These are phyloP conservation scores for Clonostachys byssicola DNA, from an alignment of 2,329 filamentous ascomycete species.

Conservation along the genomic window DNA sequence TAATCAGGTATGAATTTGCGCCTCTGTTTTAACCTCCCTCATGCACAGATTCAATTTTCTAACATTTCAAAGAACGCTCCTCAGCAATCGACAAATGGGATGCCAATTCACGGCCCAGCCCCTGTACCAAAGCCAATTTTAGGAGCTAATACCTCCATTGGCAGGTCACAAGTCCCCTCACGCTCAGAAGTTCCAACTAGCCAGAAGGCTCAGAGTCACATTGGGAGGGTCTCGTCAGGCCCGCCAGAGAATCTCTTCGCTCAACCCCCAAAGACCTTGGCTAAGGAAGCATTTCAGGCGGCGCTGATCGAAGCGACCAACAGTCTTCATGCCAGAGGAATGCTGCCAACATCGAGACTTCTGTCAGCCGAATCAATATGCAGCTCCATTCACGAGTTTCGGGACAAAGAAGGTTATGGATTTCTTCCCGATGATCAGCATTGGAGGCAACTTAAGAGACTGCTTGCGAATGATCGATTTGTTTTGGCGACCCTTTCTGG, in stretches of 20 bases:
- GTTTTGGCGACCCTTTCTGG: constrained; percentile 19
- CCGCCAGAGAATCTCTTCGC: not conserved
- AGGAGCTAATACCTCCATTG: constrained; percentile 30
- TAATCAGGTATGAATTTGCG: too few species aligned
- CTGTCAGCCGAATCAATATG: too few species aligned
- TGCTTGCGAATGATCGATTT: constrained; percentile 20
- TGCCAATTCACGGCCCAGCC: too few species aligned
- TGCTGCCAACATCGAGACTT: too few species aligned
- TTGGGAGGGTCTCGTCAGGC: not conserved
- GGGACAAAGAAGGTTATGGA: constrained; percentile 7
- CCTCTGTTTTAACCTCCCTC: too few species aligned
- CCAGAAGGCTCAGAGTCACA: not conserved
- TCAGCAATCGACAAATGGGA: too few species aligned
- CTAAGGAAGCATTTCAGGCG: not conserved
- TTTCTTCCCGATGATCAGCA: constrained; percentile 24
- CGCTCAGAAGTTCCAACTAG: not conserved
- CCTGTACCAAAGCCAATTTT: constrained; percentile 22
- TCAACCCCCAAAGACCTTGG: not conserved
- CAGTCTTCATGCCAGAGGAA: not conserved
- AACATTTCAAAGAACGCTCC: too few species aligned
- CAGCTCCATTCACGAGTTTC: too few species aligned
- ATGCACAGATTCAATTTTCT: too few species aligned
- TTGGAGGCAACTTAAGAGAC: constrained; percentile 22
- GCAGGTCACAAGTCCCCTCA: constrained; percentile 8
- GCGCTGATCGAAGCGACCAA: not conserved